Evolutionary conservation across 1,139 yeast species (phyloP).

Genomic region (Petasospora fabianii): DNA sequence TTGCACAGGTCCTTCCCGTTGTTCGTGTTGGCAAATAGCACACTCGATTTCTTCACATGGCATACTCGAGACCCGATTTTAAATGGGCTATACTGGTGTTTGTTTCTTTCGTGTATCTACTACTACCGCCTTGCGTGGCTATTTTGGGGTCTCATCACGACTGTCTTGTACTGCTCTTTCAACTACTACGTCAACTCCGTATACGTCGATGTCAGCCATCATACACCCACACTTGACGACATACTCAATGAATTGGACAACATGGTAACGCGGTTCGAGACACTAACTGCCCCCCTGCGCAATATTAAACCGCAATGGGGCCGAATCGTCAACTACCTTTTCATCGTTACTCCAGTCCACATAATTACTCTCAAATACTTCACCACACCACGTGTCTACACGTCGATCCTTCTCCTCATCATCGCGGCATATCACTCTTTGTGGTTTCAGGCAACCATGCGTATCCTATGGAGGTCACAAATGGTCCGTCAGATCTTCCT

Average conservation of each 20-base stretch:
- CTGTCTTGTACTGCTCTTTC: conserved; percentile 11
- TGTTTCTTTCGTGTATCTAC: conserved; percentile 11
- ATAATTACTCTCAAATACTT: conserved; percentile 36
- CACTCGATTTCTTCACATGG: conserved; percentile 22
- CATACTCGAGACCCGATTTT: conserved; percentile 15
- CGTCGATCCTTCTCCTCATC: conserved; percentile 39
- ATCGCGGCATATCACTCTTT: conserved; percentile 50
- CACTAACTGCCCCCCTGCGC: conserved; percentile 27
- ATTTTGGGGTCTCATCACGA: conserved; percentile 6
- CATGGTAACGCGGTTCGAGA: conserved; percentile 43
- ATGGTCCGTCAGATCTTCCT: conserved; percentile 41
- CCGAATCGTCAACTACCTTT: conserved; percentile 30
- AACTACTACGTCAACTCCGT: conserved; percentile 23
- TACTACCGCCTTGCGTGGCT: conserved; percentile 11
- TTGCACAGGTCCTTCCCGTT: conserved; percentile 46
- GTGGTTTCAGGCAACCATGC: conserved; percentile 48
- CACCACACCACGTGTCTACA: conserved; percentile 36
- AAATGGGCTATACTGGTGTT: conserved; percentile 16
- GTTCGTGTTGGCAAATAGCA: conserved; percentile 34
- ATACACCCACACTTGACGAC: conserved; percentile 52
- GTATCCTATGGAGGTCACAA: conserved; percentile 53
- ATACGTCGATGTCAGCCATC: conserved; percentile 14
- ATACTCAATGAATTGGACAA: conserved; percentile 50
- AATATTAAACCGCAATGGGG: conserved; percentile 21
- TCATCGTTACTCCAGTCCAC: conserved; percentile 48